These are phyloP conservation scores for Hypomontagnella submonticulosa DNA, from an alignment of 495 filamentous ascomycete species.

Conservation along the genomic window DNA sequence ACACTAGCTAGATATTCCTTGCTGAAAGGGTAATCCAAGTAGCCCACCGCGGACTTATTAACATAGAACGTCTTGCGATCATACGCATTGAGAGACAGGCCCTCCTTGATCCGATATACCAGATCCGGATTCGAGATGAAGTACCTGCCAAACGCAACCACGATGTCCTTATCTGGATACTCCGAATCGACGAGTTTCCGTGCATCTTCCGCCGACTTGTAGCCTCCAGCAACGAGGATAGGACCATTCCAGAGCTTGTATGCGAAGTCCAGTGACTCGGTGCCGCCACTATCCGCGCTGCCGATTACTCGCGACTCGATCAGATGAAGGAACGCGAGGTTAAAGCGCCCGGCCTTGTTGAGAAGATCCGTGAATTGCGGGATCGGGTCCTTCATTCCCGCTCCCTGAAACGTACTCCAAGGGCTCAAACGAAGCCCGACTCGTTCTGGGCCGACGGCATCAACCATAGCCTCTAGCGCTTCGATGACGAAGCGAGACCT, in stretches of 20 bases:
- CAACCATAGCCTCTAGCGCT: constrained; percentile 57
- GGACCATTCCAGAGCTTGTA: constrained; percentile 35
- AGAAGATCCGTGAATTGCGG: constrained; percentile 70
- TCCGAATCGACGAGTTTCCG: constrained; percentile 60
- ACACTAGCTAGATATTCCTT: not conserved
- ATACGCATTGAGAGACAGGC: constrained; percentile 65
- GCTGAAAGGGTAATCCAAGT: constrained; percentile 70
- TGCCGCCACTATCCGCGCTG: constrained; percentile 46
- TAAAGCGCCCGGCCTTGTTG: constrained; percentile 58
- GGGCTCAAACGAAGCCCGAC: constrained; percentile 73
- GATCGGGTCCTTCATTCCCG: constrained; percentile 66
- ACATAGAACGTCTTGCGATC: constrained; percentile 69
- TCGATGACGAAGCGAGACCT: constrained; percentile 60
- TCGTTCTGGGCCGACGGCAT: constrained; percentile 72
- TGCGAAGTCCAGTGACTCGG: constrained; percentile 37
- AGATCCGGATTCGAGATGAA: constrained; percentile 80
- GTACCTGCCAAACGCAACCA: constrained; percentile 67
- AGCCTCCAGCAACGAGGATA: constrained; percentile 72
- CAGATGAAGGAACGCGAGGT: constrained; percentile 64
- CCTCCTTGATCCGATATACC: constrained; percentile 66
- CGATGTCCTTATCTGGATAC: constrained; percentile 62
- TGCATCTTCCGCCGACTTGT: constrained; percentile 56
- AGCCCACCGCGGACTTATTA: constrained; percentile 62
- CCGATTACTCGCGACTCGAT: constrained; percentile 62
- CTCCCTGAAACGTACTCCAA: constrained; percentile 72